phyloP scores from a whole-genome alignment of 768 basidiomycete genomes.

The Russula lepida region DNA sequence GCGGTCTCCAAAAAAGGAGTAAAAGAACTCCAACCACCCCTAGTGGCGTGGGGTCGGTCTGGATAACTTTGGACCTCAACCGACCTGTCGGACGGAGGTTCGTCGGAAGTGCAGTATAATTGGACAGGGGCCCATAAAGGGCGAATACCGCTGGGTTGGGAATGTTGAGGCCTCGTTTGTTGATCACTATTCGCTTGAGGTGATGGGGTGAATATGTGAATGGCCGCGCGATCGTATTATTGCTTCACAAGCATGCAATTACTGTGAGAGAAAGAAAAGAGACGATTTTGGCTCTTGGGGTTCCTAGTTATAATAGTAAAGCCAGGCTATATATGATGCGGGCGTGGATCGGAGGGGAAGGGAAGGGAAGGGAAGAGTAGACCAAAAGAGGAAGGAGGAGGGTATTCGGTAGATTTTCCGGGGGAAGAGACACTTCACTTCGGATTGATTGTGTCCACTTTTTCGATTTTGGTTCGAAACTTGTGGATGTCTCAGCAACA shows the following conservation, averaged over 20 bases:
- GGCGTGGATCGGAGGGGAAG: no score
- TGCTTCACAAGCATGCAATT: no score
- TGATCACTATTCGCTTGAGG: no score
- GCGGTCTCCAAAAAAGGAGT: background rate
- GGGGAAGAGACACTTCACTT: background rate
- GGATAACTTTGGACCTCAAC: background rate
- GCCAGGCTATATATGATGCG: no score
- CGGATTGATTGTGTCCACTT: slow-evolving; percentile 14
- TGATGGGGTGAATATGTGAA: no score
- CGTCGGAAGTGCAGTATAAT: background rate
- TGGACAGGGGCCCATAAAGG: background rate
- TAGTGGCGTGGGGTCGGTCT: background rate
- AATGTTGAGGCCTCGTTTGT: no score
- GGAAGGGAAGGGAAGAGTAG: background rate
- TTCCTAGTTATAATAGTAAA: no score
- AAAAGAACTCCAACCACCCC: background rate
- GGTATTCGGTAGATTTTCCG: background rate
- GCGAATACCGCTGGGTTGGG: background rate
- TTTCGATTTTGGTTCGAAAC: slow-evolving; percentile 31
- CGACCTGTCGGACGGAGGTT: no score
- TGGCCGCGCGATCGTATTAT: no score
- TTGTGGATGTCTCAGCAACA: slow-evolving; percentile 92
- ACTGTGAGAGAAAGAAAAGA: no score
- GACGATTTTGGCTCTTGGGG: no score
- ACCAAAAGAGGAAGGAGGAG: background rate